Base-by-base conservation (phyloP, 441 rosid genomes). In the Corymbia citriodora region DNA sequence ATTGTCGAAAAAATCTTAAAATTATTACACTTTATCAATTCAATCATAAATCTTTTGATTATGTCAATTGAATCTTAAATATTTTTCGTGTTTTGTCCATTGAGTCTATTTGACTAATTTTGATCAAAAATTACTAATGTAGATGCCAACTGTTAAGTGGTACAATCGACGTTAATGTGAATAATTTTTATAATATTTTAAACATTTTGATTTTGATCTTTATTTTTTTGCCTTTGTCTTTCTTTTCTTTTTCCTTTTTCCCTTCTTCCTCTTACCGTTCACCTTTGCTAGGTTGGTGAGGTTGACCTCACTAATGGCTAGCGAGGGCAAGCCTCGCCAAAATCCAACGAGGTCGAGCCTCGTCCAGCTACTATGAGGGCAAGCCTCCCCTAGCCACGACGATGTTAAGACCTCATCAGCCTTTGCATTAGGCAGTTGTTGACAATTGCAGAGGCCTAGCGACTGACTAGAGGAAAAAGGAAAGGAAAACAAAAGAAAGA, bases 91-190 rank as follows among this genome's bases (percentile, higher is more conserved):
- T 25, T 59, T 59, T 59, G 7, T 59, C 10, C 3, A 25, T 59
- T 59, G n/a, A 59, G 25, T 59, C 3, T 13, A 59, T 59, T 17
- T 6, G n/a, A 59, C 63, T 59, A 59, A 25, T 59, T 59, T 59
- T 59, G 63, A 59, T 59, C 0, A 29, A 5, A 57, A 57, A 59
- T 59, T 29, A 3, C 7, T 25, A 10, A 59, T 0, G 0, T 23
- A 13, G 7, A 25, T 0, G 0, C 25, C 0, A 0, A 3, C 0
- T 17, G 7, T 23, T 40, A 40, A 40, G 45, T 40, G 6, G 45
- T 6, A 40, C 45, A 7, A 10, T 6, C 4, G 0, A 4, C 3
- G 10, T 25, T 59, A 29, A 25, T 3, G 5, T 57, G 63, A 13
- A 59, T 59, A 23, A 10, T 59, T 59, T 57, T 59, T 59, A 59